Base-by-base conservation (phyloP, 1,284 basidiomycete species). In the Polyporus tsugae region DNA sequence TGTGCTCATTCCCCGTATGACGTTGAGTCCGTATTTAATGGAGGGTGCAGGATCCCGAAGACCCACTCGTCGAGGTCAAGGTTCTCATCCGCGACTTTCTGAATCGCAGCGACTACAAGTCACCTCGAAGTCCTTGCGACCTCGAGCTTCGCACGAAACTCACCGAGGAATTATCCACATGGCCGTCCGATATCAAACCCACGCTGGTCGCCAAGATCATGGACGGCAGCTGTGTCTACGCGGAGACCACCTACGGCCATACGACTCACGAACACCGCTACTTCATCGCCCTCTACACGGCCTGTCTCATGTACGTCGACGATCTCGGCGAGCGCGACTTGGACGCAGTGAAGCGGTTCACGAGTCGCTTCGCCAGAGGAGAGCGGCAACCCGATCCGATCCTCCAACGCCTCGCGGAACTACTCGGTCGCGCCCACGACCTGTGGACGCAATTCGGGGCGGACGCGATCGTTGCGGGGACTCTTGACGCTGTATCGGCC, bases 221-320 rank as follows among this genome's bases (percentile, higher is more conserved):
- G 7, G 72, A 73, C 33, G 68, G 66, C 15, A 59, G 61, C 52
- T 68, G 68, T 39, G 61, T 64, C n/a, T 68, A 67, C 39, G 42
- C 60, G 1, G 72, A 73, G 59, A 65, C 69, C 2, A 70, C 72
- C 1, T 73, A 70, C 62, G 62, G 38, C 10, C 72, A 73, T 59
- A 65, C 61, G 1, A 60, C 67, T 29, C 42, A 60, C n/a, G 61
- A 69, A n/a, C 69, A 70, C 60, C 65, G 64, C 44, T 61, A 46
- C 60, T 70, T 65, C 67, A 66, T 67, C 63, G 67, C 69, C 1
- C 65, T 66, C 19, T 73, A 69, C 67, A 69, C 67, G 6, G 72
- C 69, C 3, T 70, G 70, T 55, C 65, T 67, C 59, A 42, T 67
- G 49, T 73, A 69, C 52, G 62, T 68, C 53, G 72, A 73, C 63